Percentiles rank a stretch among this genome's conserved stretches.
Conservation (phyloP, 441 rosid species). For the Metrosideros polymorpha region DNA sequence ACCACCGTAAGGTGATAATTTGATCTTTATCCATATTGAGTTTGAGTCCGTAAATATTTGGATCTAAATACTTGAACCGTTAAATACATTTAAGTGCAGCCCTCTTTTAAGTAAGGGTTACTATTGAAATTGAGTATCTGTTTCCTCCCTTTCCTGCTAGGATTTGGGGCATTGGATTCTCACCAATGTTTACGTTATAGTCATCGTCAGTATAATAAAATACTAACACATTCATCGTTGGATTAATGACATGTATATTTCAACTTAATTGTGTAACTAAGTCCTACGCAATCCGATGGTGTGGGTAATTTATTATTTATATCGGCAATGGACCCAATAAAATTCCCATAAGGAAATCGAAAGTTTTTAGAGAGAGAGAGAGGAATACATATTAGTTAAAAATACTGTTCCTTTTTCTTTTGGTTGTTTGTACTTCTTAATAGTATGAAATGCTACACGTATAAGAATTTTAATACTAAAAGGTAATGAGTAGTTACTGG, state of each 20-base stretch:
- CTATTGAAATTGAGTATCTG: too few relatives aligned
- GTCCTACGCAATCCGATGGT: neutral
- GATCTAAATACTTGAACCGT: neutral
- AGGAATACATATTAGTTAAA: neutral
- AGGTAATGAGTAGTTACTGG: neutral
- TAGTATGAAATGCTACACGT: neutral
- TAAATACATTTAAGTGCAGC: neutral
- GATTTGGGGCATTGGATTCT: too few relatives aligned
- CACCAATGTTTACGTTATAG: too few relatives aligned
- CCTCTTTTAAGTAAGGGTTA: neutral
- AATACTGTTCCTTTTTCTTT: neutral
- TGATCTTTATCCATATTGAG: neutral
- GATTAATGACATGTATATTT: neutral
- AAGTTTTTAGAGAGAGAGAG: neutral
- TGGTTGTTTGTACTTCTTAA: neutral
- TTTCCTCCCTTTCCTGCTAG: too few relatives aligned
- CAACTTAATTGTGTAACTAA: neutral
- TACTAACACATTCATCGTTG: neutral
- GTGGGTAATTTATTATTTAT: neutral
- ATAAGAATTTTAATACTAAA: neutral
- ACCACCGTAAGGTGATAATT: neutral
- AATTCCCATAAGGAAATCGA: neutral
- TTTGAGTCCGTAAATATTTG: neutral
- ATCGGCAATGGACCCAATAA: neutral
- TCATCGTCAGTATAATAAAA: neutral